Conservation (phyloP, 2,329 filamentous ascomycete genomes). For the Exophiala aquamarina region DNA sequence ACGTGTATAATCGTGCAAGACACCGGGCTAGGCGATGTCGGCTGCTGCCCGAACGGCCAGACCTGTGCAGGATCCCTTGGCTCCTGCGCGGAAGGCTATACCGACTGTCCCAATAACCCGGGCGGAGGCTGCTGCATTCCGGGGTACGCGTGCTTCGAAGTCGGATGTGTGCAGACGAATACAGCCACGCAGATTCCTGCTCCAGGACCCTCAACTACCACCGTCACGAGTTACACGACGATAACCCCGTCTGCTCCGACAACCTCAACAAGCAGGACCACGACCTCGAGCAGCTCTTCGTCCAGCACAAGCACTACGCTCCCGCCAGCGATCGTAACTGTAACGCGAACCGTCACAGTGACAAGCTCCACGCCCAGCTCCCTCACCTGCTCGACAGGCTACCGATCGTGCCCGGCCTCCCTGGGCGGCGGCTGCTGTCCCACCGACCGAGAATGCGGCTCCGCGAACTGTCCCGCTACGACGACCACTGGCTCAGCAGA, state of each 20-base stretch:
- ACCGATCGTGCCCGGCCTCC: slow-evolving; percentile 45
- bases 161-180: slow-evolving; percentile 51
- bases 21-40: slow-evolving; percentile 56
- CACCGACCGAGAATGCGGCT: slow-evolving; percentile 45
- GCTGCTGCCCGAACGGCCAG: slow-evolving; percentile 58
- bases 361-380: slow-evolving; percentile 32
- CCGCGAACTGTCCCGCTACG: slow-evolving; percentile 38
- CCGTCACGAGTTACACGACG: slow-evolving; percentile 28
- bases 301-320: slow-evolving; percentile 33
- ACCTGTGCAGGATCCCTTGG: slow-evolving; percentile 54
- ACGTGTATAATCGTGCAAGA: slow-evolving; percentile 56
- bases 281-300: slow-evolving; percentile 34
- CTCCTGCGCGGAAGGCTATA: slow-evolving; percentile 53
- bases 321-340: slow-evolving; percentile 13
- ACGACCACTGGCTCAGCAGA: slow-evolving; percentile 28
- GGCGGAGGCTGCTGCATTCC: slow-evolving; percentile 65
- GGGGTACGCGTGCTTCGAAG: slow-evolving; percentile 56
- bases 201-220: slow-evolving; percentile 21
- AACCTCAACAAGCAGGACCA: slow-evolving; percentile 34
- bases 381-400: slow-evolving; percentile 44
- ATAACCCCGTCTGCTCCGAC: slow-evolving; percentile 26
- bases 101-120: slow-evolving; percentile 52
- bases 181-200: slow-evolving; percentile 26
- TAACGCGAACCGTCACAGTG: slow-evolving; percentile 17
- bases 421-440: slow-evolving; percentile 47